Evolutionary conservation across 495 filamentous ascomycete genomes (phyloP).

Genomic region (Hypomontagnella monticulosa): DNA sequence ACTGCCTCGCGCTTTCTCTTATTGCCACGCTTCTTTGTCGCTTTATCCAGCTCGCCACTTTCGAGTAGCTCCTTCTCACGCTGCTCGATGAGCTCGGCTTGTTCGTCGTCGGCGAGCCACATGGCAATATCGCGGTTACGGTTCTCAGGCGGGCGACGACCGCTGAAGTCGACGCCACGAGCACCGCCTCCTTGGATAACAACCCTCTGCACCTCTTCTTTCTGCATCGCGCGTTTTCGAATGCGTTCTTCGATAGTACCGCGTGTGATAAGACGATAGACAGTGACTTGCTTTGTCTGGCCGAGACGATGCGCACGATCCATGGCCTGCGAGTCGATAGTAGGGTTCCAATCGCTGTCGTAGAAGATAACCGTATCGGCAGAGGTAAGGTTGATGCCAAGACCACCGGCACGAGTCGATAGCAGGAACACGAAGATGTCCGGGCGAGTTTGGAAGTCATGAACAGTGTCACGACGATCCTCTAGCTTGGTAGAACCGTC

Average conservation of each 20-base stretch:
- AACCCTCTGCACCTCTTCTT: conserved; percentile 98
- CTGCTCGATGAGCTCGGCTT: conserved; percentile 88
- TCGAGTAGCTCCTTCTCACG: conserved; percentile 84
- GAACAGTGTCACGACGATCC: conserved; percentile 94
- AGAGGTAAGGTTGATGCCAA: conserved; percentile 96
- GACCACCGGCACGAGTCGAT: conserved; percentile 93
- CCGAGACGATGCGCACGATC: conserved; percentile 98
- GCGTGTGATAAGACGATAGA: conserved; percentile 96
- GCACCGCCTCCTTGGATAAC: conserved; percentile 93
- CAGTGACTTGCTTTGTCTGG: conserved; percentile 94
- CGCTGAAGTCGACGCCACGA: conserved; percentile 88
- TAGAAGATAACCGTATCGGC: conserved; percentile 98
- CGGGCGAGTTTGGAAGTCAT: conserved; percentile 91
- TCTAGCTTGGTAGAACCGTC: conserved; percentile 99
- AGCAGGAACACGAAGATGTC: conserved; percentile 98
- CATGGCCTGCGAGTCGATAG: conserved; percentile 98
- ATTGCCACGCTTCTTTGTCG: conserved; percentile 71
- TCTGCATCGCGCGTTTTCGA: conserved; percentile 95
- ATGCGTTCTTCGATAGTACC: conserved; percentile 99
- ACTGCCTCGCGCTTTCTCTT: conserved; percentile 62
- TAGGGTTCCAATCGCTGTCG: conserved; percentile 99
- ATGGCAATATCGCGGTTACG: conserved; percentile 94
- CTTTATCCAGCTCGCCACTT: conserved; percentile 67
- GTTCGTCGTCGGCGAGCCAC: conserved; percentile 96
- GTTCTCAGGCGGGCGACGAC: conserved; percentile 81